Base-by-base conservation (phyloP, 345 rosid genomes). In the Bruguiera sexangula region DNA sequence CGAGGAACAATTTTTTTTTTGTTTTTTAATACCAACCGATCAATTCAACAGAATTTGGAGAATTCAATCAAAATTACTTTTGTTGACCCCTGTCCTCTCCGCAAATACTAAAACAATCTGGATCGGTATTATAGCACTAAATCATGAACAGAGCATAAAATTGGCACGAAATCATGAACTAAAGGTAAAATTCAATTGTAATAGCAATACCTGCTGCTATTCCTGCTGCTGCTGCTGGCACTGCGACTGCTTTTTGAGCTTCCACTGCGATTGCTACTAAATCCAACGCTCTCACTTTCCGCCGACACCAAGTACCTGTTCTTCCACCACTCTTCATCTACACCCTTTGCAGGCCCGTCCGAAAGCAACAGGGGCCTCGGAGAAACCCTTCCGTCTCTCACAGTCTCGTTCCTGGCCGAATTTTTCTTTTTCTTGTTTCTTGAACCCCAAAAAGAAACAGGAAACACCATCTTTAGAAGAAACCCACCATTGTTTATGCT, bases 261-360 rank as follows among this genome's bases (percentile, higher is more conserved):
- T 27, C 81, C 74, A 21, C 78, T 69, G 50, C 15, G 15, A 32
- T 74, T 77, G 15, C 71, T 57, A 50, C 81, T 83, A 5, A 73
- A 82, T 66, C 80, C 74, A 57, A 66, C 69, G 26, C 80, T 79
- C 64, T 83, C 91, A 60, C 80, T 81, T 68, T 79, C 81, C 46
- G 62, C 75, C 8, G 78, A 69, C 0, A 67, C 79, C 6, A 82
- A 57, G 62, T 61, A 62, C 69, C 79, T 81, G 57, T 74, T 84
- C 83, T 80, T 86, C 96, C 92, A 88, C 93, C 96, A 87, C 27
- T 90, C 91, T 71, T 79, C 76, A 48, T 85, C 92, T 13, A 54
- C 85, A 22, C 20, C 55, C 50, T 69, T 85, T 58, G 27, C 73
- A 3, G 83, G 73, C 68, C 83, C 83, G 6, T 80, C 89, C 0